Evolutionary conservation across 163 green algal species (phyloP), one percentile per base, ranked within the genome.

Genomic region (Scenedesmus sp.): DNA sequence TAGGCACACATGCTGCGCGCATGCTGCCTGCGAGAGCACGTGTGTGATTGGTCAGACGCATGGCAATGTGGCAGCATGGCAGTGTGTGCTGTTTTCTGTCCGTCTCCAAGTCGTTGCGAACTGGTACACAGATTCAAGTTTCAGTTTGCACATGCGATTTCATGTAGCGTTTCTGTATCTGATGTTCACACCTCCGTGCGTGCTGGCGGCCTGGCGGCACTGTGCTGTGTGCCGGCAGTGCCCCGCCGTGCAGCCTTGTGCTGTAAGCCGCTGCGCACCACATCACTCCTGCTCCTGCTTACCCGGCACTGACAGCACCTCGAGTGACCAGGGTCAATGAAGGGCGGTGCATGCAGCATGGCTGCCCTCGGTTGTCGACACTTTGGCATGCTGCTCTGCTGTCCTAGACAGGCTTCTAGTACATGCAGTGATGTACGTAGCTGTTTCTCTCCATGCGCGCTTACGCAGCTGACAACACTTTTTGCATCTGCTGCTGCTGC

Each of bases 241-340:
- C 18, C 23, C 70, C 64, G 12, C 64, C 23, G 23, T 79, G 70
- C 70, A 79, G 70, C 70, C 4, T 23, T 15, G 3, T 52, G 70
- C 70, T 79, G 70, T 23, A 79, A 46, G 1, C 70, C 46, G 70
- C 70, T 16, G 55, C 20, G 82, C 82, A 70, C 52, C 52, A 34
- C 54, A 67, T 57, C 82, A 64, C 13, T 73, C 54, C 20, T 64
- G 82, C 54, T n/a, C 54, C 82, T 66, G 82, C 82, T 66, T 67
- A 59, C 82, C 55, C 52, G 46, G 77, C 77, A 79, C 70, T 79
- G 70, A 79, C 70, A 13, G 70, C 4, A 13, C 70, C 70, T 20
- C 70, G 70, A 79, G 70, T 79, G 70, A 13, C 70, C 70, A 79
- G 70, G 70, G 70, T 79, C 70, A 79, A 79, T 79, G 70, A 79